These are phyloP conservation scores for Acorus gramineus DNA, from an alignment of 106 monocot species.

Conservation along the genomic window DNA sequence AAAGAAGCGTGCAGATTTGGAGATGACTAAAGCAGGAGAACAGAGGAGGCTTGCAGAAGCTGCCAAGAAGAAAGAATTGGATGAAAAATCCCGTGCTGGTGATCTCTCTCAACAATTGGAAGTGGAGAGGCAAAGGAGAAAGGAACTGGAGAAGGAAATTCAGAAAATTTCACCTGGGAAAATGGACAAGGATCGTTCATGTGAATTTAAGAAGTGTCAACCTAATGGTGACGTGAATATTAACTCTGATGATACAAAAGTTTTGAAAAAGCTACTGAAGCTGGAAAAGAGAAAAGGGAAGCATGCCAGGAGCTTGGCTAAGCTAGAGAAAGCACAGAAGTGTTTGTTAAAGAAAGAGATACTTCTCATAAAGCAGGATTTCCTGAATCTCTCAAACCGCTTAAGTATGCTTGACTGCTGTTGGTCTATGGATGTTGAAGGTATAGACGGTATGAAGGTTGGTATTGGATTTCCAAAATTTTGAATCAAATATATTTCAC, in stretches of 20 bases:
- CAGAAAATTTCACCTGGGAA: conserved; percentile 8
- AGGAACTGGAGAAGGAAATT: conserved; percentile 40
- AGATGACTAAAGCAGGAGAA: conserved; percentile 35
- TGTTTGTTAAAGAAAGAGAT: conserved; percentile 13
- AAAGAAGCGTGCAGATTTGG: conserved; percentile 47
- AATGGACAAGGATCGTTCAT: not conserved
- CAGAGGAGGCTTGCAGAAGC: conserved; percentile 30
- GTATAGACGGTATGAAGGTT: conserved; percentile 20
- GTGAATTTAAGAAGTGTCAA: conserved; percentile 4
- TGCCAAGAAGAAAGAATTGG: conserved; percentile 36
- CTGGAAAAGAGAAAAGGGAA: conserved; percentile 52
- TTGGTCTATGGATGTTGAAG: conserved; percentile 32
- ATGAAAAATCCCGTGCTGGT: conserved; percentile 41
- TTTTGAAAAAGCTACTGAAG: conserved; percentile 61
- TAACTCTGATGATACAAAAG: conserved; percentile 21
- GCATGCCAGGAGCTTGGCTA: conserved; percentile 40
- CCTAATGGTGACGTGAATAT: conserved; percentile 1
- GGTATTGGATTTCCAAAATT: conserved; percentile 32
- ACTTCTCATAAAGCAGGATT: conserved; percentile 46
- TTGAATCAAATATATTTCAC: conserved; percentile 25
- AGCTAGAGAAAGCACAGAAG: conserved; percentile 59
- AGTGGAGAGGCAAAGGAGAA: conserved; percentile 39
- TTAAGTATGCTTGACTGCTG: conserved; percentile 48
- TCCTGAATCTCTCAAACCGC: conserved; percentile 34
- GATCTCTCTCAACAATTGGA: conserved; percentile 37